Evolutionary conservation across 2,329 filamentous ascomycete genomes (phyloP).

Genomic region (Acrocalymma vagum): DNA sequence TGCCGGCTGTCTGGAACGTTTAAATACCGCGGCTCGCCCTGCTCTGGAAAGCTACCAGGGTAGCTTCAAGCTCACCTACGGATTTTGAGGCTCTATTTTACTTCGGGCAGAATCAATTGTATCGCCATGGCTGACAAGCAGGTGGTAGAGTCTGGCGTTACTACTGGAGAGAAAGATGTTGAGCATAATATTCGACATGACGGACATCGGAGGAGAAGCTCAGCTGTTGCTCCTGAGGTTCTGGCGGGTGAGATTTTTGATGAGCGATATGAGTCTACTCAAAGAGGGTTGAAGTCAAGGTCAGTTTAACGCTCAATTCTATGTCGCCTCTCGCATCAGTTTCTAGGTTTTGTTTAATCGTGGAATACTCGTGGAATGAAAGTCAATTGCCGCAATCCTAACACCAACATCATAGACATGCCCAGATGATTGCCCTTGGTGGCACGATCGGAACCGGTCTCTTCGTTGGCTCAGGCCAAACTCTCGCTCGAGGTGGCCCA

Average conservation of each 20-base stretch:
- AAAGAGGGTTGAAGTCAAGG: slow-evolving; percentile 50
- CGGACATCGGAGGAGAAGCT: slow-evolving; percentile 25
- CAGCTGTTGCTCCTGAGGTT: slow-evolving; percentile 31
- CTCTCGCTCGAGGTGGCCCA: slow-evolving; percentile 50
- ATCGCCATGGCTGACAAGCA: slow-evolving; percentile 28
- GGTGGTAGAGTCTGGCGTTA: slow-evolving; percentile 5
- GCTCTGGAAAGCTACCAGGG: slow-evolving; percentile 5
- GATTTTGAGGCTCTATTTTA: slow-evolving; percentile 1
- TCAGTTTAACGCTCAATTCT: slow-evolving; percentile 26
- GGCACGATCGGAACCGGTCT: slow-evolving; percentile 68
- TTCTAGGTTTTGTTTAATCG: too few species aligned
- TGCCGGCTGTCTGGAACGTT: slow-evolving; percentile 10
- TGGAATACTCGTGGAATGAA: too few species aligned
- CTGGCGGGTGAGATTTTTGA: slow-evolving; percentile 41
- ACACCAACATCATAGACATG: slow-evolving; percentile 56
- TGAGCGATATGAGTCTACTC: slow-evolving; percentile 45
- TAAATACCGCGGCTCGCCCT: background rate
- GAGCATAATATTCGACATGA: slow-evolving; percentile 20
- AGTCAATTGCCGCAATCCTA: too few species aligned
- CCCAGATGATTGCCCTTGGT: slow-evolving; percentile 69
- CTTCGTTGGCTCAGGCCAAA: slow-evolving; percentile 65
- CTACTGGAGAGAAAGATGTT: slow-evolving; percentile 6
- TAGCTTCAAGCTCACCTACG: too few species aligned
- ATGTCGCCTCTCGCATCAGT: too few species aligned
- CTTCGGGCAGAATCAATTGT: background rate